Evolutionary conservation across 2,329 filamentous ascomycete genomes (phyloP), one percentile per base, ranked within the genome.

Genomic region (Ceratocystis colombiana): DNA sequence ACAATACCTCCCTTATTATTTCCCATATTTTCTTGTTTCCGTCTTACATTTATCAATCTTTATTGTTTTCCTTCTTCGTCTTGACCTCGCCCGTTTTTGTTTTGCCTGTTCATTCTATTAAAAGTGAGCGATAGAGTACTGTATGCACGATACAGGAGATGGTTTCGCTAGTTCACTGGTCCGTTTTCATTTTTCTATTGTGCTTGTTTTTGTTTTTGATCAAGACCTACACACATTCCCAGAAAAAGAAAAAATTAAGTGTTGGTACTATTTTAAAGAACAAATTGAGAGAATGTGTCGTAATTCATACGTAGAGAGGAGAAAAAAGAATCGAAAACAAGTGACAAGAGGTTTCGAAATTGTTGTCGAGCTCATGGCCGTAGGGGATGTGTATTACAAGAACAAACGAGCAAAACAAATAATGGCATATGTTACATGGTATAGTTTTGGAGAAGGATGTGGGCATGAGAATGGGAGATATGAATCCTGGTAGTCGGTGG

Each of bases 11-110:
- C 20, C 55, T 50, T 50, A 53, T 62, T 6, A 28, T 62, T 37
- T 55, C 37, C 20, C 44, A 2, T 33, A 10, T 50, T 25, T 50
- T 50, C 37, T 10, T 41, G 48, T 59, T 66, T 57, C n/a, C 15
- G 37, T 28, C 41, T 45, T 66, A 50, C 46, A 57, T 64, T 64
- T 46, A 46, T 64, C 64, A 41, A 59, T 53, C 15, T 37, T n/a
- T 33, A 48, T 46, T 28, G 10, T 41, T 41, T 41, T 15, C 37
- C 1, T 41, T 41, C 12, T 41, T 15, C 10, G 37, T 41, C 37
- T 41, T 41, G 37, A 41, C 37, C 37, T 41, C 37, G 37, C 37
- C 37, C 25, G 48, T 63, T n/a, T 48, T 63, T 48, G 44, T 46
- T 15, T 17, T 25, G 53, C 55, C 37, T 30, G 20, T 63, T 53